Conservation (phyloP, 1,139 yeast species). For the Ogataea hybrid region DNA sequence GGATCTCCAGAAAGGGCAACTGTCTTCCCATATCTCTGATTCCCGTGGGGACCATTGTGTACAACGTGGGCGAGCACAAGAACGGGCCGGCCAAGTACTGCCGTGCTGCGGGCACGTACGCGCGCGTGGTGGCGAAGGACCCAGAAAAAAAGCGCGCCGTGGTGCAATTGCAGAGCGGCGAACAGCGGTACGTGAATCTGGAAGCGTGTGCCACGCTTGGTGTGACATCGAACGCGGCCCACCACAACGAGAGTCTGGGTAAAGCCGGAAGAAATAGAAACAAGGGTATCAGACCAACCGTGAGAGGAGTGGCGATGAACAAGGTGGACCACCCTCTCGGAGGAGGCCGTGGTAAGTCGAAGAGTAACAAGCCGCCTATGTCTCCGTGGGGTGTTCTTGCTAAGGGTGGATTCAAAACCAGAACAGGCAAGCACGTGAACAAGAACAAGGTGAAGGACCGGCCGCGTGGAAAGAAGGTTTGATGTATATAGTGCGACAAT, state of each 20-base stretch:
- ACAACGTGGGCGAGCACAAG: slow-evolving; percentile 75
- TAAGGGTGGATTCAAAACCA: slow-evolving; percentile 91
- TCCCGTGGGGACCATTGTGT: slow-evolving; percentile 89
- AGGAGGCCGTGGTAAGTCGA: slow-evolving; percentile 99
- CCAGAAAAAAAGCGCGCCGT: slow-evolving; percentile 72
- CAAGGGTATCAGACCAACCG: slow-evolving; percentile 91
- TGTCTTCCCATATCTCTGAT: slow-evolving; percentile 91
- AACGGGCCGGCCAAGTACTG: slow-evolving; percentile 90
- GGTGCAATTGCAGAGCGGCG: slow-evolving; percentile 85
- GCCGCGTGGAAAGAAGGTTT: slow-evolving; percentile 50
- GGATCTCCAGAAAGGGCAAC: slow-evolving; percentile 91
- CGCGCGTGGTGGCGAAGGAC: slow-evolving; percentile 78
- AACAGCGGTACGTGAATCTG: slow-evolving; percentile 82
- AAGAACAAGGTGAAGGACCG: slow-evolving; percentile 83
- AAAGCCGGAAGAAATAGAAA: slow-evolving; percentile 96
- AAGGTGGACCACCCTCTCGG: slow-evolving; percentile 98
- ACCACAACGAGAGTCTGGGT: slow-evolving; percentile 87
- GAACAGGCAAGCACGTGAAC: slow-evolving; percentile 84
- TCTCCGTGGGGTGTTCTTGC: slow-evolving; percentile 95
- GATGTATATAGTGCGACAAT: slow-evolving; percentile 14
- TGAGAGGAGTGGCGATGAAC: slow-evolving; percentile 98
- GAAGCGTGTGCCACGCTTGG: slow-evolving; percentile 96
- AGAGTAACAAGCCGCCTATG: slow-evolving; percentile 90
- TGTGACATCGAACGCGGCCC: slow-evolving; percentile 91
- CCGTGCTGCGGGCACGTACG: slow-evolving; percentile 93